Percentiles rank a stretch among this genome's conserved stretches.
phyloP scores from a whole-genome alignment of 495 filamentous ascomycete species.

The Gamarada debralockiae region DNA sequence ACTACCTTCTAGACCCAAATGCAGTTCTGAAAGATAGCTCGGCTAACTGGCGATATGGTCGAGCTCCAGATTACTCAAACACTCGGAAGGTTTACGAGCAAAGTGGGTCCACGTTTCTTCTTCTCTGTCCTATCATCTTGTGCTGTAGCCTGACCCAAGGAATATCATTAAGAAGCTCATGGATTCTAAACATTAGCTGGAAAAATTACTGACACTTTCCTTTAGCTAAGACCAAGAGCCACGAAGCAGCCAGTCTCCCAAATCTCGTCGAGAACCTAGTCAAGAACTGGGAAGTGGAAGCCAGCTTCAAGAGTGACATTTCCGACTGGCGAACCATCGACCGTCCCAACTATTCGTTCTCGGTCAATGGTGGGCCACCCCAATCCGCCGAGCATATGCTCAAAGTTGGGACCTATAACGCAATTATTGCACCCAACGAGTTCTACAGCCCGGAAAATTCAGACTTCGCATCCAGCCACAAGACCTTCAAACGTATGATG shows the following conservation, averaged over 20 bases:
- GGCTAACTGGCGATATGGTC: too few species aligned
- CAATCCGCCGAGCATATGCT: slow-evolving; percentile 62
- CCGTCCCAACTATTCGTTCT: slow-evolving; percentile 49
- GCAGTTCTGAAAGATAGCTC: too few species aligned
- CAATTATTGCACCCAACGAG: slow-evolving; percentile 54
- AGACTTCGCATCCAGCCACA: slow-evolving; percentile 57
- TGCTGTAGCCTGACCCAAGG: too few species aligned
- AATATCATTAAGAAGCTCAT: too few species aligned
- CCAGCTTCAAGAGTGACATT: slow-evolving; percentile 57
- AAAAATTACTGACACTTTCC: slow-evolving; percentile 16
- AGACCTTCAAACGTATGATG: slow-evolving; percentile 69
- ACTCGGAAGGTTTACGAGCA: too few species aligned
- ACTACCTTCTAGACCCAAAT: too few species aligned
- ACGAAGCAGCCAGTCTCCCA: slow-evolving; percentile 51
- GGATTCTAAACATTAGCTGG: too few species aligned
- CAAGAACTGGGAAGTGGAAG: slow-evolving; percentile 72
- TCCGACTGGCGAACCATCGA: slow-evolving; percentile 63
- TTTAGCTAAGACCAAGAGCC: slow-evolving; percentile 53
- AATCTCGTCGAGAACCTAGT: slow-evolving; percentile 63
- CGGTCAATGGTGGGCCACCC: slow-evolving; percentile 54
- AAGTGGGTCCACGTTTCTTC: too few species aligned
- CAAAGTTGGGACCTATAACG: slow-evolving; percentile 63
- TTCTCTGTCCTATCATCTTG: too few species aligned
- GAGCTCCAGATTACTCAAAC: too few species aligned
- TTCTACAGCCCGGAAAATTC: slow-evolving; percentile 56